These are phyloP conservation scores for Trametes cinnabarina DNA, from an alignment of 768 basidiomycete genomes.

Conservation along the genomic window DNA sequence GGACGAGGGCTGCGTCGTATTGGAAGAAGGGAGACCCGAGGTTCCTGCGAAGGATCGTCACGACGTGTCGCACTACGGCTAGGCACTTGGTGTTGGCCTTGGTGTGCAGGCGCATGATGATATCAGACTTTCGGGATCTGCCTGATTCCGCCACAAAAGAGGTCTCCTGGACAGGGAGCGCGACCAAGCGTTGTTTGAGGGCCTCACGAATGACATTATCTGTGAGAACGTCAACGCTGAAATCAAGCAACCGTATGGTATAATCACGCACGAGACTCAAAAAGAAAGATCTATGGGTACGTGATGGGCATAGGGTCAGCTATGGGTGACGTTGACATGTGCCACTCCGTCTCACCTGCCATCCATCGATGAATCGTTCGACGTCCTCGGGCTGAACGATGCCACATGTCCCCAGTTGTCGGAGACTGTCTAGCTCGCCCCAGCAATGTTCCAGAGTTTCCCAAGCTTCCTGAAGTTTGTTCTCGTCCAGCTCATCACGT, in stretches of 20 bases:
- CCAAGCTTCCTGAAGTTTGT: constrained; percentile 79
- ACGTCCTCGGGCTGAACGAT: constrained; percentile 50
- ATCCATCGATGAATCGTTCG: constrained; percentile 73
- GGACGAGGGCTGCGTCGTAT: constrained; percentile 83
- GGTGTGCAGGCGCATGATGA: constrained; percentile 38
- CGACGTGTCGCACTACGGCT: constrained; percentile 43
- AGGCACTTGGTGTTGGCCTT: constrained; percentile 45
- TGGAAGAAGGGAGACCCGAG: constrained; percentile 63
- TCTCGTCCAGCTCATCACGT: constrained; percentile 54
- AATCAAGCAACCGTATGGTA: neutral
- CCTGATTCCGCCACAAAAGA: constrained; percentile 16
- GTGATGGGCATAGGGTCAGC: constrained; percentile 1
- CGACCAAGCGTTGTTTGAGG: constrained; percentile 58
- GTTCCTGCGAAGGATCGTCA: constrained; percentile 47
- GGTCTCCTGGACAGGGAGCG: constrained; percentile 21
- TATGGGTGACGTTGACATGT: neutral
- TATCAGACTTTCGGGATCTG: constrained; percentile 27
- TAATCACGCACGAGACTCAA: constrained; percentile 72
- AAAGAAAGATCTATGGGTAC: constrained; percentile 70
- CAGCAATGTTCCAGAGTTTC: constrained; percentile 76
- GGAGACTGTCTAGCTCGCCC: constrained; percentile 76
- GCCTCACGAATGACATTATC: constrained; percentile 87
- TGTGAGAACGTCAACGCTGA: constrained; percentile 27
- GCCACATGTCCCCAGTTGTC: constrained; percentile 40
- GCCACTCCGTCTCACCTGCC: constrained; percentile 64